Percentiles rank a stretch among this genome's conserved stretches.
Evolutionary conservation across 352 stramenopile genomes (phyloP).

Genomic region (Pythium aphanidermatum): DNA sequence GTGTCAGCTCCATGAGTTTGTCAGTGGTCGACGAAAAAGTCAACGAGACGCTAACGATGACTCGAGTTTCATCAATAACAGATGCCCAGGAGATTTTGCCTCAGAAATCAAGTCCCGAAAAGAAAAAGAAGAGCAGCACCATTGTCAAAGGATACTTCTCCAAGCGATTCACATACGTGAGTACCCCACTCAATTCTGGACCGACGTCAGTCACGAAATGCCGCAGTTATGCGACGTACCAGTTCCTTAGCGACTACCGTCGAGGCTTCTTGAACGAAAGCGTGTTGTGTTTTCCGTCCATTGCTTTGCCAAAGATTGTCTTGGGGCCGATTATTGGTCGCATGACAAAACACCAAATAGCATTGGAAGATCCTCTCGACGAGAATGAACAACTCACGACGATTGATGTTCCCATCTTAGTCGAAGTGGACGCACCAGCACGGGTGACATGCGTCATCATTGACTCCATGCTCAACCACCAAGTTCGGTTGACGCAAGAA

Average conservation of each 20-base stretch:
- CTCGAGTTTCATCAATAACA: conserved; percentile 54
- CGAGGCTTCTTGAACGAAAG: conserved; percentile 44
- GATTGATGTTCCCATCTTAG: conserved; percentile 42
- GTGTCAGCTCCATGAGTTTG: conserved; percentile 35
- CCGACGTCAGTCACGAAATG: not conserved
- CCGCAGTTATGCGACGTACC: conserved; percentile 28
- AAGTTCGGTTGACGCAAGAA: conserved; percentile 29
- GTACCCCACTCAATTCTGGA: not conserved
- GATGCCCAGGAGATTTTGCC: conserved; percentile 18
- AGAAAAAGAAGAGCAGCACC: conserved; percentile 14
- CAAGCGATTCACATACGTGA: conserved; percentile 65
- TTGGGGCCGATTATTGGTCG: conserved; percentile 55
- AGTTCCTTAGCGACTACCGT: conserved; percentile 52
- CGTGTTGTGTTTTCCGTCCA: conserved; percentile 45
- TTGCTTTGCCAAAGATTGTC: conserved; percentile 28
- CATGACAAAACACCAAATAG: conserved; percentile 16
- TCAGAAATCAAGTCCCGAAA: conserved; percentile 14
- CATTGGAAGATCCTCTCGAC: not conserved
- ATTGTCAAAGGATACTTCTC: conserved; percentile 59
- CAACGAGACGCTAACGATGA: conserved; percentile 38
- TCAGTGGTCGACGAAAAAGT: conserved; percentile 58
- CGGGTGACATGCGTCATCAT: conserved; percentile 51
- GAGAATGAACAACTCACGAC: conserved; percentile 2
- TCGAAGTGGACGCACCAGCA: conserved; percentile 55
- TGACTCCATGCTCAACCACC: conserved; percentile 51